Evolutionary conservation across 768 basidiomycete species (phyloP).

Genomic region (Tephrocybe sp.): DNA sequence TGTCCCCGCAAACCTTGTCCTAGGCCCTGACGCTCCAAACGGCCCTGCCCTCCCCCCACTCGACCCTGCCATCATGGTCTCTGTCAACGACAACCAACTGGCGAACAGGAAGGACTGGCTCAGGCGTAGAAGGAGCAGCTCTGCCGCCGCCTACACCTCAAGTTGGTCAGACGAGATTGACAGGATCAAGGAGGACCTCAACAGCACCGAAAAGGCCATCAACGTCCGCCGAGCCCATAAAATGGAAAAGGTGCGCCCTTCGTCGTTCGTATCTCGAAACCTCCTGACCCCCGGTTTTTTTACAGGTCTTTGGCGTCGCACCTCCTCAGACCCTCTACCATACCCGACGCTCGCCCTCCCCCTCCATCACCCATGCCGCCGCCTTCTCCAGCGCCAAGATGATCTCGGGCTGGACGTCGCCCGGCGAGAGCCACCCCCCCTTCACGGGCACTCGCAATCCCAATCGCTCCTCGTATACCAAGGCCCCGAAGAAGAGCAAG

Average conservation of each 20-base stretch:
- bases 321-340: conserved; percentile 82
- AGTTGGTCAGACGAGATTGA: conserved; percentile 58
- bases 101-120: conserved; percentile 42
- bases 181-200: conserved; percentile 67
- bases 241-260: conserved; percentile 76
- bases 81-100: conserved; percentile 24
- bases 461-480: conserved; percentile 52
- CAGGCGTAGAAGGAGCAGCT: conserved; percentile 53
- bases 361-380: conserved; percentile 25
- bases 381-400: conserved; percentile 13
- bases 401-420: conserved; percentile 19
- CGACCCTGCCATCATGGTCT: conserved; percentile 21
- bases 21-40: conserved; percentile 37
- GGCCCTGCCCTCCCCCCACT: conserved; percentile 27
- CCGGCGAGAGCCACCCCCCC: conserved; percentile 19
- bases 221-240: conserved; percentile 80
- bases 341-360: conserved; percentile 51
- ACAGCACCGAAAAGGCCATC: conserved; percentile 72
- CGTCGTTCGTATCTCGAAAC: neutral
- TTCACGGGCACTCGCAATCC: conserved; percentile 37
- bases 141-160: conserved; percentile 44
- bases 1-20: conserved; percentile 69
- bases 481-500: conserved; percentile 43
- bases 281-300: neutral
- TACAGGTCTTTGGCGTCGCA: conserved; percentile 76